Conservation (phyloP, 2,329 filamentous ascomycete species). For the Chrysoporthe deuterocubensis region DNA sequence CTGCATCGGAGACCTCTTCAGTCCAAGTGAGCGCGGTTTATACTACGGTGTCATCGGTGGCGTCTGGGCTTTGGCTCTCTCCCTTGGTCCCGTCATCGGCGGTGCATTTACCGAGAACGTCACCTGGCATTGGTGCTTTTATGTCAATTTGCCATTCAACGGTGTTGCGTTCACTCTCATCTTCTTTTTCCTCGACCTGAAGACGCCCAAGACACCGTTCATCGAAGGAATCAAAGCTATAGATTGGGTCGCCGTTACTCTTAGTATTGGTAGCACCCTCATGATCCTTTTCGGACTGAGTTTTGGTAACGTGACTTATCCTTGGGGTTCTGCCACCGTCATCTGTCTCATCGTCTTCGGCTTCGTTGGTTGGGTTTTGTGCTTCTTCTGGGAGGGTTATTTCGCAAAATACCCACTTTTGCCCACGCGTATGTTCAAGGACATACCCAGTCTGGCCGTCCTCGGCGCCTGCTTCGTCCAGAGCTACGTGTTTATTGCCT, state of each 20-base stretch:
- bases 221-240: slow-evolving; percentile 61
- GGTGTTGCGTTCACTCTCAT: slow-evolving; percentile 30
- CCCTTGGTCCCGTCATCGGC: slow-evolving; percentile 33
- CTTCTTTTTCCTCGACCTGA: slow-evolving; percentile 46
- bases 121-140: slow-evolving; percentile 36
- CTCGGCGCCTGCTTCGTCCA: too few species aligned
- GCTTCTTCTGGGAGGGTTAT: too few species aligned
- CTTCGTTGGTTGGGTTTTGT: too few species aligned
- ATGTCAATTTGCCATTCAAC: slow-evolving; percentile 34
- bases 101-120: slow-evolving; percentile 32
- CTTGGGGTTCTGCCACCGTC: slow-evolving; percentile 76
- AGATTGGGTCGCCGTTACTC: slow-evolving; percentile 46
- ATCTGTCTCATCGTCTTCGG: slow-evolving; percentile 67
- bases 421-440: too few species aligned
- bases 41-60: slow-evolving; percentile 43
- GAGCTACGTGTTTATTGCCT: slow-evolving; percentile 49
- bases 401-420: too few species aligned
- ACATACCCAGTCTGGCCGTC: too few species aligned
- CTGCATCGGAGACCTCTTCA: slow-evolving; percentile 43
- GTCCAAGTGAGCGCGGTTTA: slow-evolving; percentile 35
- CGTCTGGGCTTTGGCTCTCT: slow-evolving; percentile 51
- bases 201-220: slow-evolving; percentile 65
- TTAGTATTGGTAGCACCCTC: neutral
- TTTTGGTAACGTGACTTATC: slow-evolving; percentile 75
- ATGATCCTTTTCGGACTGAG: slow-evolving; percentile 73